Conservation (phyloP, 257 asterid species). For the Osmanthus fragrans region DNA sequence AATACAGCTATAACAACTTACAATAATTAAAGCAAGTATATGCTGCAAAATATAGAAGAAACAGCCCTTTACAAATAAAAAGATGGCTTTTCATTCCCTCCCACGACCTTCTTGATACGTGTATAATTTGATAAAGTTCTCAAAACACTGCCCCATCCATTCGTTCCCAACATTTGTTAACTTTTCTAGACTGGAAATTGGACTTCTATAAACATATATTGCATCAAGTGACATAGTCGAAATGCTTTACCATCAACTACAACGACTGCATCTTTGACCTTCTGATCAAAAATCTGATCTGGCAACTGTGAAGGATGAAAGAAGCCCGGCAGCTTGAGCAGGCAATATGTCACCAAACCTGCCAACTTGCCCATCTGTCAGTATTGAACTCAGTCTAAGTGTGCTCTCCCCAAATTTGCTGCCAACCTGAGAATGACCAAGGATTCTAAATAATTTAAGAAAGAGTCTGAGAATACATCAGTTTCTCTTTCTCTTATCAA, state of each 20-base stretch:
- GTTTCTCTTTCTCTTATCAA: neutral
- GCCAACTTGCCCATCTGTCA: conserved; percentile 96
- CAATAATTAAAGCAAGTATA: neutral
- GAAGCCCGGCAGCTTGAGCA: conserved; percentile 96
- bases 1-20: neutral
- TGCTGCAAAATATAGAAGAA: neutral
- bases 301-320: conserved; percentile 79
- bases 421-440: conserved; percentile 65
- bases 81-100: neutral
- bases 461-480: neutral
- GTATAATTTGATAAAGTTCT: neutral
- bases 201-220: neutral
- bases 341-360: conserved; percentile 98
- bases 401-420: conserved; percentile 99
- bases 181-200: neutral
- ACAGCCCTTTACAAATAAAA: neutral
- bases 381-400: conserved; percentile 81
- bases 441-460: conserved; percentile 1
- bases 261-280: neutral
- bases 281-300: conserved; percentile 66
- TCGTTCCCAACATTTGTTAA: neutral
- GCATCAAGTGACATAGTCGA: neutral
- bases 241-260: neutral
- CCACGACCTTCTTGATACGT: neutral
- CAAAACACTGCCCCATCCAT: neutral